These are phyloP conservation scores for Fusarium coicis DNA, from an alignment of 2,329 filamentous ascomycete genomes.

Conservation along the genomic window DNA sequence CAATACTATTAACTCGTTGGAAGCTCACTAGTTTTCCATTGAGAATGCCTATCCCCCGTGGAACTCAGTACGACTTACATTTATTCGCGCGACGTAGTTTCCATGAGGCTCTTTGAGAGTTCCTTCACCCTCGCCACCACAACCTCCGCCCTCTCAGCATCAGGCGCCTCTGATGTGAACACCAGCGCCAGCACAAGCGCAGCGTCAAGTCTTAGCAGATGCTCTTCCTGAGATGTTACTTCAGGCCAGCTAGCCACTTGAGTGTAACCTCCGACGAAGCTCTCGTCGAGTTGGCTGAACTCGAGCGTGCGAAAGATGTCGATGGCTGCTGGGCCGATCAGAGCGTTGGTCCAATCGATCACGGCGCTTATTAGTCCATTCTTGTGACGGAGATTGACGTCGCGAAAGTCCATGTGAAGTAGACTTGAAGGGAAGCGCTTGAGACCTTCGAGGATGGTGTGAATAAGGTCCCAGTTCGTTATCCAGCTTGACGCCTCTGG, in stretches of 20 bases:
- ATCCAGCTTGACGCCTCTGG: not conserved
- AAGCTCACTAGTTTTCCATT: rapidly evolving
- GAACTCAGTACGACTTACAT: rapidly evolving
- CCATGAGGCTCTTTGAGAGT: not conserved
- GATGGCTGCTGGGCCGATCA: constrained; percentile 1
- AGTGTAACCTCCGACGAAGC: not conserved
- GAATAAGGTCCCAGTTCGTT: not conserved
- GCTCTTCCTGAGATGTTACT: rapidly evolving
- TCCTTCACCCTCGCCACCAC: not conserved
- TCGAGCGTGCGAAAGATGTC: constrained; percentile 15
- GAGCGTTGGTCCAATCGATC: constrained; percentile 15
- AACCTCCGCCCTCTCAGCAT: not conserved
- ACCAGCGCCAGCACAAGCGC: constrained; percentile 17
- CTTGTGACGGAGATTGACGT: not conserved
- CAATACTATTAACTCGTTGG: not conserved
- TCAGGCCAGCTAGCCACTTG: not conserved
- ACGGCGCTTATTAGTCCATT: constrained; percentile 4
- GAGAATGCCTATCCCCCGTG: too few species aligned
- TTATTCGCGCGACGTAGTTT: not conserved
- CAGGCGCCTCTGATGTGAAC: not conserved
- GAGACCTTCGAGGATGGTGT: not conserved
- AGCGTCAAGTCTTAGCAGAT: constrained; percentile 1
- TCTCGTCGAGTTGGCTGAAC: not conserved
- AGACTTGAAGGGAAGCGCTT: not conserved
- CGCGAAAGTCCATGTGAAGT: constrained; percentile 19